Conservation (phyloP, 805 yeast species). For the Yamadazyma insecticola region DNA sequence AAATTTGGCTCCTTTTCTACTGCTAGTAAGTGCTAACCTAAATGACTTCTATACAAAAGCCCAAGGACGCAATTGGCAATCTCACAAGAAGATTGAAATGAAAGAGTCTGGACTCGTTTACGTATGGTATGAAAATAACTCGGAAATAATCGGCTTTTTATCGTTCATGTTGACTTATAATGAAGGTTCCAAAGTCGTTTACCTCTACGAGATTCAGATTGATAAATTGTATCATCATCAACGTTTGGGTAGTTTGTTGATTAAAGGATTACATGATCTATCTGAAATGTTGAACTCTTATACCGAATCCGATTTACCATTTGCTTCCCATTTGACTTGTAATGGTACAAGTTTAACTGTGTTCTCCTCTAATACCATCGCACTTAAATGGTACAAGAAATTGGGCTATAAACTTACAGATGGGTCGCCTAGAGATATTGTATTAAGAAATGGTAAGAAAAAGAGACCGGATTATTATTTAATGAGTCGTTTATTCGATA, state of each 20-base stretch:
- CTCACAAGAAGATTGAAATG: constrained; percentile 42
- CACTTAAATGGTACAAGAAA: constrained; percentile 39
- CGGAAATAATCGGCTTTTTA: constrained; percentile 35
- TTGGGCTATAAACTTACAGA: constrained; percentile 34
- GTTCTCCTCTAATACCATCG: constrained; percentile 41
- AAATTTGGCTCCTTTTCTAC: constrained; percentile 12
- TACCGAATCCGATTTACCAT: constrained; percentile 1
- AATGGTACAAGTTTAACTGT: constrained; percentile 45
- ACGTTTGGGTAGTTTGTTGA: constrained; percentile 36
- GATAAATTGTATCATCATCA: constrained; percentile 25
- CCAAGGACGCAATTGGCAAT: constrained; percentile 39
- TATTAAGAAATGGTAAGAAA: constrained; percentile 34
- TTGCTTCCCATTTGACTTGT: constrained; percentile 4
- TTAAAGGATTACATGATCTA: constrained; percentile 30
- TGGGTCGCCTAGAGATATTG: constrained; percentile 43
- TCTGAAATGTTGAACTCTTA: constrained; percentile 12
- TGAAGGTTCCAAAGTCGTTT: constrained; percentile 35
- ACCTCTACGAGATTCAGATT: constrained; percentile 57
- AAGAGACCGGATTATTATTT: constrained; percentile 41
- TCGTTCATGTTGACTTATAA: constrained; percentile 44
- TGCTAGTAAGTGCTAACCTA: too few species aligned
- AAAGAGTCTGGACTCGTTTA: constrained; percentile 44
- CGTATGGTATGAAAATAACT: constrained; percentile 21
- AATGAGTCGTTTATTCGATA: constrained; percentile 1
- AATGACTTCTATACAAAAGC: constrained; percentile 19